Evolutionary conservation across 257 asterid species (phyloP).

Genomic region (Solanum clarkiae): DNA sequence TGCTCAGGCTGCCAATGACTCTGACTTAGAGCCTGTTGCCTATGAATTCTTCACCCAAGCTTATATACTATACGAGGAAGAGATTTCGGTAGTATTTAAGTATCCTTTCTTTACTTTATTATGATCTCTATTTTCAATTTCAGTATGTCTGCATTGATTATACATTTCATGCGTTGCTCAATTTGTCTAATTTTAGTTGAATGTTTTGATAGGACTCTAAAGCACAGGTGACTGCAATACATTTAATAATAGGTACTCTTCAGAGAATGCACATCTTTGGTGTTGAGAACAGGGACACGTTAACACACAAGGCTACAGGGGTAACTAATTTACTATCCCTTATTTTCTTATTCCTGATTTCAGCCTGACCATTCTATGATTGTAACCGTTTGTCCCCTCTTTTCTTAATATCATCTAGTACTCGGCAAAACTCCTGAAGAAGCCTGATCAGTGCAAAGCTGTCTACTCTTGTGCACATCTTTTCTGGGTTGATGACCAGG

Average conservation of each 20-base stretch:
- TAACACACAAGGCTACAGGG: conserved; percentile 99
- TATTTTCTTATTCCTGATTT: background rate
- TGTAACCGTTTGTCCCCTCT: conserved; percentile 5
- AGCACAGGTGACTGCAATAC: conserved; percentile 83
- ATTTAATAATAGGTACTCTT: conserved; percentile 89
- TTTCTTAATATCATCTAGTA: conserved; percentile 33
- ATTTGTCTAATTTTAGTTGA: background rate
- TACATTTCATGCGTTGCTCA: background rate
- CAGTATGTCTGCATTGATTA: conserved; percentile 2
- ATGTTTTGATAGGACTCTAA: conserved; percentile 67
- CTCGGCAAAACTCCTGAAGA: conserved; percentile 95
- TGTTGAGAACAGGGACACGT: conserved; percentile 90
- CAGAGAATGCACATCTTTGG: conserved; percentile 96
- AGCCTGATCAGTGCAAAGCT: conserved; percentile 97
- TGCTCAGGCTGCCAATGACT: conserved; percentile 89
- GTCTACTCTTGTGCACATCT: conserved; percentile 97
- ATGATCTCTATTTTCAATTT: background rate
- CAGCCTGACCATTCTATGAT: background rate
- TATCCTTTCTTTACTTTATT: background rate
- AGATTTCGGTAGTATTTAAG: conserved; percentile 61
- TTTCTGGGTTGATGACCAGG: conserved; percentile 95
- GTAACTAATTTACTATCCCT: conserved; percentile 24
- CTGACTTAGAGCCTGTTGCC: conserved; percentile 95
- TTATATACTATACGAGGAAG: conserved; percentile 93
- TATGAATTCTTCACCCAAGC: conserved; percentile 98